Evolutionary conservation across 208 protist genomes (phyloP), one percentile per base, ranked within the genome.

Genomic region (Naegleria lovaniensis): DNA sequence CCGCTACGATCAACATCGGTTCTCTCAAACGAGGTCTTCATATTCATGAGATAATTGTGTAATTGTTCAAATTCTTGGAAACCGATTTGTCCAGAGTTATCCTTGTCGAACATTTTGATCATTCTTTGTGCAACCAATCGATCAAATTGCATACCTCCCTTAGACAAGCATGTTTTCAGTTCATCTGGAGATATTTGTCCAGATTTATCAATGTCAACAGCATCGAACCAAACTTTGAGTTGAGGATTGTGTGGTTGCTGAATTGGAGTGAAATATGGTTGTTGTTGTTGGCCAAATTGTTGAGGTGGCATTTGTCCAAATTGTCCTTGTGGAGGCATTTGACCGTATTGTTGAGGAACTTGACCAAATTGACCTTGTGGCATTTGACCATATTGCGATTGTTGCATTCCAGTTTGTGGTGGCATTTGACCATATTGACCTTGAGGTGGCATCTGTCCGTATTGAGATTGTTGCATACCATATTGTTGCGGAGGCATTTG

Each of bases 81-180:
- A 76, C 85, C 92, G 79, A 97, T 93, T 83, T 93, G 84, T 52
- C 95, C 96, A 83, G 92, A 92, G 19, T 90, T 52, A 91, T 97
- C 93, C 75, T 93, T 93, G 91, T 97, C 95, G 91, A 95, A 97
- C 94, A 97, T 96, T 36, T 76, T 90, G 25, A 98, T 85, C 87
- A 98, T 85, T 86, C 94, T 94, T 91, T 97, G 94, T 2, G 95
- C 96, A 58, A 95, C 97, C 13, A 93, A 93, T 6, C 94, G 91
- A 89, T 93, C 95, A 91, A 98, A 98, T 38, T 87, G 85, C 36
- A 92, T 89, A 9, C 95, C 94, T 19, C 94, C 92, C 5, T 93
- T 91, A 38, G 93, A 94, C 11, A 98, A 94, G 0, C 95, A 96
- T 22, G 86, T 39, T 92, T 95, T 95, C 43, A 98, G 94, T 92